Percentiles rank a stretch among this genome's conserved stretches.
These are phyloP conservation scores for Acanthamoeba culbertsoni DNA, from an alignment of 208 protist species.

Conservation along the genomic window DNA sequence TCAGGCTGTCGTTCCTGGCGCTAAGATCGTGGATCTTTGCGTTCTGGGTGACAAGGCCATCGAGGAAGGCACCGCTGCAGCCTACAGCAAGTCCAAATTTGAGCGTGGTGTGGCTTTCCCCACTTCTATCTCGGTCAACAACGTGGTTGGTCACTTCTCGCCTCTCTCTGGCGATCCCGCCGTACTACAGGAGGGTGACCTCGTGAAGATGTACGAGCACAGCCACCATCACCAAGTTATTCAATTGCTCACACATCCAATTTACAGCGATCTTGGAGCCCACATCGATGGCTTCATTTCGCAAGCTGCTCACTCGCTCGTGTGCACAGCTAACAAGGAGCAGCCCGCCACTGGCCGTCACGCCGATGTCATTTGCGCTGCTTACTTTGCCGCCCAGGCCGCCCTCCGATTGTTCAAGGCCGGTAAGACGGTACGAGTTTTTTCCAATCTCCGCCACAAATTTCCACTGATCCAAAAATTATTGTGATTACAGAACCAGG, in stretches of 20 bases:
- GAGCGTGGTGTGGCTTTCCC: slow-evolving; percentile 99
- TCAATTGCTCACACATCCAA: too few relatives aligned
- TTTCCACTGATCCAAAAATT: too few relatives aligned
- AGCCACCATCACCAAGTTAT: too few relatives aligned
- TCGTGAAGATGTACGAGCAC: slow-evolving; percentile 97
- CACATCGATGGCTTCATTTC: slow-evolving; percentile 98
- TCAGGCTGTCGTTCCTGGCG: slow-evolving; percentile 87
- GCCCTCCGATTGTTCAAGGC: slow-evolving; percentile 82
- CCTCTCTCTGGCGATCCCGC: slow-evolving; percentile 89
- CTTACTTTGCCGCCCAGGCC: slow-evolving; percentile 92
- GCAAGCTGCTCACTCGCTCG: slow-evolving; percentile 94
- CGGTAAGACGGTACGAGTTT: slow-evolving; percentile 69
- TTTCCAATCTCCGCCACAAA: background rate
- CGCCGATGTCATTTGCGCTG: slow-evolving; percentile 94
- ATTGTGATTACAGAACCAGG: slow-evolving; percentile 81
- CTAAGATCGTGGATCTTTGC: slow-evolving; percentile 80
- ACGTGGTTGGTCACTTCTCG: slow-evolving; percentile 97
- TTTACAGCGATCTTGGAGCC: slow-evolving; percentile 94
- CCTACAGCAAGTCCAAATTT: slow-evolving; percentile 83
- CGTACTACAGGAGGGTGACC: slow-evolving; percentile 90
- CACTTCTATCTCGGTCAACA: slow-evolving; percentile 98
- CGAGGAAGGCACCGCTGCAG: slow-evolving; percentile 61
- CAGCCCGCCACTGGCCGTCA: slow-evolving; percentile 88
- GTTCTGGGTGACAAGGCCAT: slow-evolving; percentile 78
- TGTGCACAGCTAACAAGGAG: slow-evolving; percentile 85